Base-by-base conservation (phyloP, 345 rosid genomes). In the Gossypium turneri region DNA sequence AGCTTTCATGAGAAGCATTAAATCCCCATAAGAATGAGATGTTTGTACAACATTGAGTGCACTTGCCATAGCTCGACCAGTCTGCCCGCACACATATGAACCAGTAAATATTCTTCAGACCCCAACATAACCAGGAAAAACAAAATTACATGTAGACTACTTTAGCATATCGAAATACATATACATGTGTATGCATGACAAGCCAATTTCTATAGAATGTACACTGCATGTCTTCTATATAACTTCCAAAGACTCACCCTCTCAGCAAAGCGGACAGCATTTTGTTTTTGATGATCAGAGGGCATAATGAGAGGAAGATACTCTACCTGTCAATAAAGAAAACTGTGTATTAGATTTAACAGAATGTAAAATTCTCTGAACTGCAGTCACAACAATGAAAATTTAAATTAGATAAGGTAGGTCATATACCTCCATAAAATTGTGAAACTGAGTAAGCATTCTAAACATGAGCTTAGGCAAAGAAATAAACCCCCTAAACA, bases 381-480 rank as follows among this genome's bases (percentile, higher is more conserved):
- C 43, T 44, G 64, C 1, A 52, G 57, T 3, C 43, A 61, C 25
- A 27, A 63, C 29, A 72, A 8, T 53, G 25, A 79, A 69, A 38
- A 45, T 62, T 48, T 73, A 71, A 44, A 61, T 47, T 29, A 60
- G 58, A 16, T 45, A 48, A 66, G 45, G 41, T 43, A 25, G n/a
- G 20, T 61, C 67, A 43, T 41, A 38, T 48, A 95, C 99, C 98
- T 95, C 98, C 94, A 95, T 90, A 75, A 91, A 95, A 82, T 95
- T 95, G 90, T 95, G 99, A 82, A 95, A 93, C 82, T 95, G 99
- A 3, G 94, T 88, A 87, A 95, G 88, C 99, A 95, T 95, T 87
- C 98, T 89, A 81, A 90, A 87, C 96, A 95, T 91, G 63, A 95
- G 98, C 83, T 77, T 91, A 75, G 76, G 81, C 90, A 93, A 81